Percentiles rank a stretch among this genome's conserved stretches.
These are phyloP conservation scores for Escallonia rubra DNA, from an alignment of 129 eudicot species.

Conservation along the genomic window DNA sequence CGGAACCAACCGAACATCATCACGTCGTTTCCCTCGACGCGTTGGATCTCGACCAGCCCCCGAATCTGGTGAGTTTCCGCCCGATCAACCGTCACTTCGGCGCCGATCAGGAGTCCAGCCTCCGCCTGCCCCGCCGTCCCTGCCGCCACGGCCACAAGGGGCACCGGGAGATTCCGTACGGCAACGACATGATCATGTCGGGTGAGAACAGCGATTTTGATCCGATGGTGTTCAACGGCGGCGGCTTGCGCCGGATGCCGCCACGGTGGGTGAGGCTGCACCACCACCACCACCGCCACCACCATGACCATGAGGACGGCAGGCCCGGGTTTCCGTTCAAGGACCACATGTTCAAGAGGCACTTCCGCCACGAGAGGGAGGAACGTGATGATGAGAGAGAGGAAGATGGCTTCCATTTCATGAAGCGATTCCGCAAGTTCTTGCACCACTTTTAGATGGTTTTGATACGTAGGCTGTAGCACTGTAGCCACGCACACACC, in stretches of 20 bases:
- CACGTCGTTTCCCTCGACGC: slow-evolving; percentile 4
- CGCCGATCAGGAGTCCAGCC: slow-evolving; percentile 9
- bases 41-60: slow-evolving; percentile 1
- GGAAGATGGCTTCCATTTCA: slow-evolving; percentile 16
- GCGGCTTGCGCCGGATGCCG: slow-evolving; percentile 18
- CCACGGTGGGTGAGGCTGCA: slow-evolving; percentile 14
- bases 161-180: slow-evolving; percentile 12
- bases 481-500: too few species aligned
- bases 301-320: not conserved
- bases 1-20: not conserved
- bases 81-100: slow-evolving; percentile 47
- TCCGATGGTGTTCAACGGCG: slow-evolving; percentile 2
- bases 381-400: slow-evolving; percentile 17
- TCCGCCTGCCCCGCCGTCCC: slow-evolving; percentile 6
- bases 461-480: not conserved
- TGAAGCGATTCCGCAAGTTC: slow-evolving; percentile 52
- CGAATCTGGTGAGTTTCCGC: slow-evolving; percentile 30
- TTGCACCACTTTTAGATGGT: slow-evolving; percentile 24
- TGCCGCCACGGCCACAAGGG: slow-evolving; percentile 22
- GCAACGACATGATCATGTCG: slow-evolving; percentile 19
- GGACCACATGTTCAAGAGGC: slow-evolving; percentile 17
- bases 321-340: slow-evolving; percentile 9
- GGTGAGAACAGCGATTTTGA: slow-evolving; percentile 5
- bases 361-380: slow-evolving; percentile 7
- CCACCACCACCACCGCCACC: slow-evolving; percentile 8